Evolutionary conservation across 495 filamentous ascomycete genomes (phyloP).

Genomic region (Aspergillus cavernicola): DNA sequence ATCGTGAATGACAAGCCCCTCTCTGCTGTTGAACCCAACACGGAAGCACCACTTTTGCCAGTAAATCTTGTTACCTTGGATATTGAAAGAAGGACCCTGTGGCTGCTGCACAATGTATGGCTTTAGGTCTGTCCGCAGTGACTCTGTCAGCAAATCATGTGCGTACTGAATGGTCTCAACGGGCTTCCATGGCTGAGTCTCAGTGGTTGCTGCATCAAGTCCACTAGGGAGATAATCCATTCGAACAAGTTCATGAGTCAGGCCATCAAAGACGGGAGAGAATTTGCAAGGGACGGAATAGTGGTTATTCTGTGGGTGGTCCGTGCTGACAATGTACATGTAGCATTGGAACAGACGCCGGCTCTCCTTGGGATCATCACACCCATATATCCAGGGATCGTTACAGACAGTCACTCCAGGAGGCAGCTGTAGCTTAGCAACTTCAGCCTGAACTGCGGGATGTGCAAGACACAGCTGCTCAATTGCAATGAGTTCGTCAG

Average conservation of each 20-base stretch:
- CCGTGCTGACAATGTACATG: constrained; percentile 37
- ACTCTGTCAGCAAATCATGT: constrained; percentile 37
- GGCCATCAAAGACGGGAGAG: constrained; percentile 69
- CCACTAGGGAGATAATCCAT: constrained; percentile 48
- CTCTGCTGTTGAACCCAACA: constrained; percentile 61
- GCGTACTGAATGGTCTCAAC: constrained; percentile 52
- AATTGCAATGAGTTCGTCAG: constrained; percentile 42
- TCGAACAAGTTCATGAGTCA: constrained; percentile 57
- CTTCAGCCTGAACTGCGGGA: constrained; percentile 40
- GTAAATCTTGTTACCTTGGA: constrained; percentile 33
- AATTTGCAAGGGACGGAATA: constrained; percentile 77
- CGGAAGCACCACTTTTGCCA: constrained; percentile 73
- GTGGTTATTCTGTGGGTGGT: constrained; percentile 57
- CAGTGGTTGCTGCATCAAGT: constrained; percentile 19
- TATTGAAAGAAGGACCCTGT: constrained; percentile 67
- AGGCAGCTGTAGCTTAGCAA: constrained; percentile 42
- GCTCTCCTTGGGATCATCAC: constrained; percentile 33
- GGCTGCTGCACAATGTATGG: constrained; percentile 75
- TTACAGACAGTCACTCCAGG: constrained; percentile 37
- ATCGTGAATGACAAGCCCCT: constrained; percentile 62
- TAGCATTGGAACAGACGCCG: constrained; percentile 43
- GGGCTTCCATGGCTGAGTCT: constrained; percentile 43
- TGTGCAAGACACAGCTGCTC: constrained; percentile 36
- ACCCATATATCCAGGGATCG: constrained; percentile 47
- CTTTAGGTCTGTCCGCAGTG: constrained; percentile 60